Percentiles rank a stretch among this genome's conserved stretches.
phyloP scores from a whole-genome alignment of 805 yeast genomes.

The Barnettozyma populi region DNA sequence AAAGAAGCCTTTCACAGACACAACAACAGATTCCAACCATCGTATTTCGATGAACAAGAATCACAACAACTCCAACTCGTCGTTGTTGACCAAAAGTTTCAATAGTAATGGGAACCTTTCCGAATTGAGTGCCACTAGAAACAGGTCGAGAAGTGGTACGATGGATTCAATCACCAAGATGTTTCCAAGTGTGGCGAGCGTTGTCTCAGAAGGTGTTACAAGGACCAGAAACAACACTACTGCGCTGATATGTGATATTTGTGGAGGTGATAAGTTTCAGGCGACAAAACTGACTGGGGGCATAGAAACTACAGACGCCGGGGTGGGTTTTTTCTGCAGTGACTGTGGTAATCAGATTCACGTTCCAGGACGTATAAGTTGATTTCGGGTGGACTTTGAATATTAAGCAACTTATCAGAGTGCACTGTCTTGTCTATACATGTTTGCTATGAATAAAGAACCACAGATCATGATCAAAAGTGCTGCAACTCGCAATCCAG shows the following conservation, averaged over 20 bases:
- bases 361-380: slow-evolving; percentile 3
- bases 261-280: slow-evolving; percentile 24
- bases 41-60: slow-evolving; percentile 10
- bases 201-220: background rate
- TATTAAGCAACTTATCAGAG: no score
- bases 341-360: slow-evolving; percentile 26
- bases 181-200: background rate
- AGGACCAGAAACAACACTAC: background rate
- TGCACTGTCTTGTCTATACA: no score
- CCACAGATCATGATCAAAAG: no score
- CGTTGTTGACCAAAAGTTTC: slow-evolving; percentile 16
- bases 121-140: background rate
- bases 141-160: slow-evolving; percentile 17
- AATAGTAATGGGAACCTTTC: background rate
- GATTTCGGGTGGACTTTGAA: no score
- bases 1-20: background rate
- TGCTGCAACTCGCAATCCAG: no score
- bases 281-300: slow-evolving; percentile 9
- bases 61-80: slow-evolving; percentile 14
- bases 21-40: background rate
- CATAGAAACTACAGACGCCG: background rate
- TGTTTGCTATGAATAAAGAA: no score
- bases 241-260: slow-evolving; percentile 18
- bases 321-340: slow-evolving; percentile 19
- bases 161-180: slow-evolving; percentile 12